Percentiles rank a stretch among this genome's conserved stretches.
These are phyloP conservation scores for Circinella umbellata DNA, from an alignment of 371 early-diverging fungal species.

Conservation along the genomic window DNA sequence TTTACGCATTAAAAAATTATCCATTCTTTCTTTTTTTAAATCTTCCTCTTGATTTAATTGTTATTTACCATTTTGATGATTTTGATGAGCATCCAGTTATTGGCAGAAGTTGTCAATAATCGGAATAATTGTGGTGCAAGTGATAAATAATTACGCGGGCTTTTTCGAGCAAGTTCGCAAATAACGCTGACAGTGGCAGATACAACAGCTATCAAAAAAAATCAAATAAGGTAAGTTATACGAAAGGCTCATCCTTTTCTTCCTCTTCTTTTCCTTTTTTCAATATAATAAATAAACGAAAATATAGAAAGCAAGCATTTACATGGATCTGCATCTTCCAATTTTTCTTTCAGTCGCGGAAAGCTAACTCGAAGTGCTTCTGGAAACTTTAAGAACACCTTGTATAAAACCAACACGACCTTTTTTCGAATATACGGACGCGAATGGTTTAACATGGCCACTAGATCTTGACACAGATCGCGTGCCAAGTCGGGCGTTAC, in stretches of 20 bases:
- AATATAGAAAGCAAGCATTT: conserved; percentile 10
- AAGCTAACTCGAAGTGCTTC: conserved; percentile 87
- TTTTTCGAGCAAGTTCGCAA: conserved; percentile 91
- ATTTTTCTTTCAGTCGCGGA: conserved; percentile 84
- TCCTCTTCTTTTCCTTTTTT: too few relatives aligned
- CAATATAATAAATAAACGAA: too few relatives aligned
- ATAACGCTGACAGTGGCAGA: conserved; percentile 93
- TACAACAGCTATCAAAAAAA: conserved; percentile 71
- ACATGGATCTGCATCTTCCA: conserved; percentile 94
- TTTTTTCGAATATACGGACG: conserved; percentile 93
- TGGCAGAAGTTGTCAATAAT: conserved; percentile 83
- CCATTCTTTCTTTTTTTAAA: conserved; percentile 3
- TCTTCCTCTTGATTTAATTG: background rate
- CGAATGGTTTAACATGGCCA: conserved; percentile 87
- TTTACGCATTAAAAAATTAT: background rate
- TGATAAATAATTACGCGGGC: conserved; percentile 90
- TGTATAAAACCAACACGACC: conserved; percentile 87
- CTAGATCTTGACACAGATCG: conserved; percentile 87
- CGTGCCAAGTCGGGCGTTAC: conserved; percentile 91
- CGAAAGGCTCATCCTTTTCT: too few relatives aligned
- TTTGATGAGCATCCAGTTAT: conserved; percentile 98
- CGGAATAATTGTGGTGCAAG: conserved; percentile 94
- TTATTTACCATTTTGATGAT: conserved; percentile 87
- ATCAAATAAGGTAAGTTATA: too few relatives aligned
- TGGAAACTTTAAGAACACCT: conserved; percentile 88